These are phyloP conservation scores for Crithidia bombi DNA, from an alignment of 208 protist species.

Conservation along the genomic window DNA sequence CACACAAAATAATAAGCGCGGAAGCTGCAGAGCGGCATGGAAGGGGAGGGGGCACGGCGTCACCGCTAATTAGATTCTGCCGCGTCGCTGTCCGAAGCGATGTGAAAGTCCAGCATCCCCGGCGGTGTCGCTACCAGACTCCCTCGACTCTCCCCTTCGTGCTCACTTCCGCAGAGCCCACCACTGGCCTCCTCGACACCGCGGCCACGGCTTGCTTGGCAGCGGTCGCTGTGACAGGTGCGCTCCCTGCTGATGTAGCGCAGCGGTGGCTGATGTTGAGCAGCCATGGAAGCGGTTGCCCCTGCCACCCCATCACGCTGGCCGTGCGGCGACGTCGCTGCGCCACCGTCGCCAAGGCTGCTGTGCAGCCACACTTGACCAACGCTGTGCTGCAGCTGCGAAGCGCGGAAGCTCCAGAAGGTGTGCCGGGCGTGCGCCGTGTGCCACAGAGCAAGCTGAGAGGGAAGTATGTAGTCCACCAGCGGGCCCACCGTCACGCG, in stretches of 20 bases:
- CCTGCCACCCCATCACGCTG: too few species aligned
- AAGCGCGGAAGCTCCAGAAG: constrained; percentile 37
- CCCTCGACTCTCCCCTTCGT: not conserved
- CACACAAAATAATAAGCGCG: constrained; percentile 3
- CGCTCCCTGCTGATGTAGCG: too few species aligned
- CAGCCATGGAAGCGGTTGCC: too few species aligned
- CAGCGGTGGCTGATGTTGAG: too few species aligned
- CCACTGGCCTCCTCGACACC: not conserved
- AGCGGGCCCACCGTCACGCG: constrained; percentile 46
- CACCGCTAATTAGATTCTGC: too few species aligned
- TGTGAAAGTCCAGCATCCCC: constrained; percentile 29
- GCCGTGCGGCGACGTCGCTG: too few species aligned
- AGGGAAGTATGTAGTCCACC: constrained; percentile 39
- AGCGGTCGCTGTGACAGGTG: too few species aligned
- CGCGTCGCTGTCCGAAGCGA: constrained; percentile 29
- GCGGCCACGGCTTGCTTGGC: not conserved
- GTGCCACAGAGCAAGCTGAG: constrained; percentile 44
- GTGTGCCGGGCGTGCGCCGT: constrained; percentile 48
- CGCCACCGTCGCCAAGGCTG: too few species aligned
- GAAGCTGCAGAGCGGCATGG: too few species aligned
- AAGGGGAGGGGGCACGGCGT: too few species aligned
- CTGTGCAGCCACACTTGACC: not conserved
- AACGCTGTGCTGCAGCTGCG: constrained; percentile 35
- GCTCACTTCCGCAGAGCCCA: not conserved
- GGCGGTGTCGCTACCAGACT: not conserved